These are phyloP conservation scores for Polychaeton citri DNA, from an alignment of 2,329 filamentous ascomycete species.

Conservation along the genomic window DNA sequence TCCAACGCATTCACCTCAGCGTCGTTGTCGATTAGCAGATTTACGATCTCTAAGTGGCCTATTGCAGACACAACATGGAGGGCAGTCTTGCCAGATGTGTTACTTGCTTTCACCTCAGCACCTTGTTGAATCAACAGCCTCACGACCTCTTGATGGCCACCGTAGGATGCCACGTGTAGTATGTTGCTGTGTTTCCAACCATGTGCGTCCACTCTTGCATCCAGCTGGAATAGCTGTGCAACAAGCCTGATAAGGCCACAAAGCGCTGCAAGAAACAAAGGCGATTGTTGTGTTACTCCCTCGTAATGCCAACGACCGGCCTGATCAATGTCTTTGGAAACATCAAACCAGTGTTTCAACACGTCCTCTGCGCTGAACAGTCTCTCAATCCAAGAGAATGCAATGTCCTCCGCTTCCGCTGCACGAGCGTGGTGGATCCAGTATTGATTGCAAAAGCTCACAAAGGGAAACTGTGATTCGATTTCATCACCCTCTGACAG, in stretches of 20 bases:
- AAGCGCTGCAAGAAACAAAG: not conserved
- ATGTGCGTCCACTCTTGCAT: not conserved
- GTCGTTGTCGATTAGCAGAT: conserved; percentile 6
- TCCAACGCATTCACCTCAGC: conserved; percentile 10
- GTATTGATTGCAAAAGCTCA: not conserved
- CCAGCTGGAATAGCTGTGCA: not conserved
- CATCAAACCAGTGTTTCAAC: not conserved
- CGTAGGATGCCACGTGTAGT: not conserved
- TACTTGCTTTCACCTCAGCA: conserved; percentile 11
- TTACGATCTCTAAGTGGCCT: conserved; percentile 5
- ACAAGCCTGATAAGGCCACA: not conserved
- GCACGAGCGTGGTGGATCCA: not conserved
- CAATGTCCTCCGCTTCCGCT: not conserved
- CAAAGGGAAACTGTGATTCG: not conserved
- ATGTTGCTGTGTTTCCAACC: not conserved
- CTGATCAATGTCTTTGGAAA: not conserved
- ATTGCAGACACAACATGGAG: conserved; percentile 8
- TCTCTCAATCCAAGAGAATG: not conserved
- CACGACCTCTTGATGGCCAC: conserved; percentile 4
- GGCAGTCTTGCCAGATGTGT: conserved; percentile 4
- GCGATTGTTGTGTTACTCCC: not conserved
- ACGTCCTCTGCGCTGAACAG: not conserved
- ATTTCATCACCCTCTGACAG: not conserved
- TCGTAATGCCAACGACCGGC: not conserved
- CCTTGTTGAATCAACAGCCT: conserved; percentile 13